Percentiles rank a stretch among this genome's conserved stretches.
These are phyloP conservation scores for Clathrospora elynae DNA, from an alignment of 2,329 filamentous ascomycete species.

Conservation along the genomic window DNA sequence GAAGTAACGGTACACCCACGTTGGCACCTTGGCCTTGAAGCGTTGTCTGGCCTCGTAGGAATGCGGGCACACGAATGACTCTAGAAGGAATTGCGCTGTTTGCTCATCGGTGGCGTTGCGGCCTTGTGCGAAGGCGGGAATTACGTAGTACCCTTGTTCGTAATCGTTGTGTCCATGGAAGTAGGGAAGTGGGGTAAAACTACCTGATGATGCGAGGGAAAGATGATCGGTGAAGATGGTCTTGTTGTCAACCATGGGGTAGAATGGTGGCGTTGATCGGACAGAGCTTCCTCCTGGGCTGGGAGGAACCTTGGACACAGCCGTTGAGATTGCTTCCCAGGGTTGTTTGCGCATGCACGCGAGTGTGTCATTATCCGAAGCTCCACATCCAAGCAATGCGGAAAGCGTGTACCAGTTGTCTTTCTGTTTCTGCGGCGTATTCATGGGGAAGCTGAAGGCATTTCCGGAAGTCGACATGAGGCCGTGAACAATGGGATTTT, in stretches of 20 bases:
- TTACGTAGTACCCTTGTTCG: conserved; percentile 28
- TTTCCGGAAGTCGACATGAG: conserved; percentile 49
- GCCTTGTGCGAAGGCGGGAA: conserved; percentile 24
- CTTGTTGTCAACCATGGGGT: conserved; percentile 25
- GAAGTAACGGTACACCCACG: conserved; percentile 28
- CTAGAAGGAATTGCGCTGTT: conserved; percentile 16
- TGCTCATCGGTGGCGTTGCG: conserved; percentile 23
- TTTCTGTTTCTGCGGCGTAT: conserved; percentile 17
- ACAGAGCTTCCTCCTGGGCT: conserved; percentile 25
- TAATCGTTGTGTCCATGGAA: conserved; percentile 27
- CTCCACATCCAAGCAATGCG: conserved; percentile 20
- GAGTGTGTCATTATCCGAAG: conserved; percentile 12
- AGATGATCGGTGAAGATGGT: conserved; percentile 30
- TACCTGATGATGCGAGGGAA: conserved; percentile 13
- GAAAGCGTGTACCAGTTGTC: conserved; percentile 25
- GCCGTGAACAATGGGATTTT: conserved; percentile 55
- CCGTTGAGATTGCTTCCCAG: conserved; percentile 13
- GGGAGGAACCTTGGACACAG: conserved; percentile 18
- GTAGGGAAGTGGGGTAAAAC: conserved; percentile 23
- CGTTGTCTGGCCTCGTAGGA: conserved; percentile 19
- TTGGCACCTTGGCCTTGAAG: conserved; percentile 13
- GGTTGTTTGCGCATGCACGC: conserved; percentile 26
- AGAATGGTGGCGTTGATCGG: conserved; percentile 22
- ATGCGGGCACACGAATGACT: conserved; percentile 24
- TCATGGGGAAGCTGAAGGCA: conserved; percentile 25